Conservation (phyloP, 2,329 filamentous ascomycete species). For the Teratosphaeria gauchensis region DNA sequence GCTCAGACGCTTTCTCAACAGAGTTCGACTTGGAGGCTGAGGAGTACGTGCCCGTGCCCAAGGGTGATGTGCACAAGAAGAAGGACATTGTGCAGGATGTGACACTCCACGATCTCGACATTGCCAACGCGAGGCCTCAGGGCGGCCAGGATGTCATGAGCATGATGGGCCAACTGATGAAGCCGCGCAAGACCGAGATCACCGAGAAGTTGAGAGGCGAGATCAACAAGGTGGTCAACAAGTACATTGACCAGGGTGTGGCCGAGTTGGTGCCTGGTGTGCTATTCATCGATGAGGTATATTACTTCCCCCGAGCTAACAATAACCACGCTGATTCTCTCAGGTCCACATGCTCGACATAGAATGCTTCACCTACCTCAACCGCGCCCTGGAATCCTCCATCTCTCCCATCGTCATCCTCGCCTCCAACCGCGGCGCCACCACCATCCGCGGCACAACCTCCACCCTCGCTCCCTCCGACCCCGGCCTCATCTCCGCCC, state of each 20-base stretch:
- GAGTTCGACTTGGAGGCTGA: slow-evolving; percentile 98
- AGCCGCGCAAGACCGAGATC: slow-evolving; percentile 98
- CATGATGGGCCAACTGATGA: slow-evolving; percentile 99
- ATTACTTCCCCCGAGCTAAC: neutral
- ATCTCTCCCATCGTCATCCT: slow-evolving; percentile 97
- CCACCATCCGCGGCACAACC: slow-evolving; percentile 70
- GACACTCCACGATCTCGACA: slow-evolving; percentile 89
- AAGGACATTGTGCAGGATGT: slow-evolving; percentile 99
- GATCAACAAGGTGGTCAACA: slow-evolving; percentile 99
- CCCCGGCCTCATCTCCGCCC: slow-evolving; percentile 62
- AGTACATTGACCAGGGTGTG: slow-evolving; percentile 97
- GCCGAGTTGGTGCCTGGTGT: slow-evolving; percentile 97
- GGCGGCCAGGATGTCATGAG: slow-evolving; percentile 99
- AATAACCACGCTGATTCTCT: slow-evolving; percentile 1
- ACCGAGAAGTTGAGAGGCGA: slow-evolving; percentile 92
- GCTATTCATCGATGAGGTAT: slow-evolving; percentile 94
- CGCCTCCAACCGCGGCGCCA: slow-evolving; percentile 91
- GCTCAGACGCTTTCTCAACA: slow-evolving; percentile 93
- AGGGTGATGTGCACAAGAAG: slow-evolving; percentile 99
- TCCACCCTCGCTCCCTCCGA: slow-evolving; percentile 44
- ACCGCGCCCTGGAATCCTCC: slow-evolving; percentile 88
- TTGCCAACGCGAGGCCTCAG: slow-evolving; percentile 89
- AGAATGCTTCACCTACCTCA: slow-evolving; percentile 98
- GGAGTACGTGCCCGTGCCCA: slow-evolving; percentile 97
- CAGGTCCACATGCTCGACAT: slow-evolving; percentile 97